phyloP scores from a whole-genome alignment of 768 basidiomycete genomes.

The Mycena galericulata region DNA sequence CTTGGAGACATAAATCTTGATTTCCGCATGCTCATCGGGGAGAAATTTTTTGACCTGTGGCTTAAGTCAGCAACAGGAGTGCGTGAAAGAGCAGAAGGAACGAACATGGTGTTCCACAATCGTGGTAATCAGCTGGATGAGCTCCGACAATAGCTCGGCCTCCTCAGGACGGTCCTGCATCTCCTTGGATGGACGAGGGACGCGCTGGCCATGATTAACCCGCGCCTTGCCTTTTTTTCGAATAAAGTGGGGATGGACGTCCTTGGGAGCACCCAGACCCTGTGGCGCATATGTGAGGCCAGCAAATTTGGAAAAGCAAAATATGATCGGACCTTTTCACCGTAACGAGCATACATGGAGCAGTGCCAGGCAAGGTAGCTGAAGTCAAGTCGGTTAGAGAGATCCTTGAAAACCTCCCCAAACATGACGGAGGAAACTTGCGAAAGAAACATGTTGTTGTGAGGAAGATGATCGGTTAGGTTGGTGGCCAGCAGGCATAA shows the following conservation, averaged over 20 bases:
- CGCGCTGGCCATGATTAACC: slow-evolving; percentile 18
- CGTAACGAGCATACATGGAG: not conserved
- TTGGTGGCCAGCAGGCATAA: not conserved
- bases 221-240: not conserved
- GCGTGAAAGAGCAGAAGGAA: not conserved
- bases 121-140: slow-evolving; percentile 1
- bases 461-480: not conserved
- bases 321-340: not conserved
- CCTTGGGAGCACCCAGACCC: not conserved
- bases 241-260: slow-evolving; percentile 15
- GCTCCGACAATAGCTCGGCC: not conserved
- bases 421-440: not conserved
- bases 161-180: slow-evolving; percentile 4
- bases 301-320: not conserved
- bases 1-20: slow-evolving; percentile 22
- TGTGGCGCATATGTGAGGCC: not conserved
- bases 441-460: not conserved
- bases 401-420: not conserved
- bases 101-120: slow-evolving; percentile 19
- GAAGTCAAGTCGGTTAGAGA: not conserved
- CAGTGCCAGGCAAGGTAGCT: not conserved
- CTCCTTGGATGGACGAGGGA: slow-evolving; percentile 4
- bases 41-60: slow-evolving; percentile 1
- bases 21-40: slow-evolving; percentile 27
- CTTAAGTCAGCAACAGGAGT: not conserved